These are phyloP conservation scores for Leishmania amazonensis DNA, from an alignment of 208 protist genomes.

Conservation along the genomic window DNA sequence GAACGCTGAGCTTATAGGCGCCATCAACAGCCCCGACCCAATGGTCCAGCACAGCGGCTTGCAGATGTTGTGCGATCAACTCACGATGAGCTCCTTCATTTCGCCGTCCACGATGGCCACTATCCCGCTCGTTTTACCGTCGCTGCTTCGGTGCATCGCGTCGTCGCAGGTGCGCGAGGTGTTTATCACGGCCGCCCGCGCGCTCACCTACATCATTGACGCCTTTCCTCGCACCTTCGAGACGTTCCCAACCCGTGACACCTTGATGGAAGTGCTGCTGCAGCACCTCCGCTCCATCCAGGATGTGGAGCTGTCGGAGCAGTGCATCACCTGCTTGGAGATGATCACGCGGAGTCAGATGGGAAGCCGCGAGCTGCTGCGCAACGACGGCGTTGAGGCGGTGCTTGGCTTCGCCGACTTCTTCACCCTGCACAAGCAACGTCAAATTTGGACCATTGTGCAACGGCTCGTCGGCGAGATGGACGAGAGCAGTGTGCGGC, in stretches of 20 bases:
- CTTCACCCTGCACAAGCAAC: slow-evolving; percentile 89
- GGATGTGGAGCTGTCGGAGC: slow-evolving; percentile 96
- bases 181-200: slow-evolving; percentile 85
- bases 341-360: slow-evolving; percentile 72
- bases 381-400: slow-evolving; percentile 76
- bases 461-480: slow-evolving; percentile 73
- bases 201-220: slow-evolving; percentile 92
- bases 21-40: slow-evolving; percentile 66
- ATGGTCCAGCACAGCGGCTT: slow-evolving; percentile 54
- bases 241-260: slow-evolving; percentile 47
- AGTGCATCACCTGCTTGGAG: slow-evolving; percentile 91
- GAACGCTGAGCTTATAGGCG: slow-evolving; percentile 36
- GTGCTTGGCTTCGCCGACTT: slow-evolving; percentile 95
- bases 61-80: slow-evolving; percentile 87
- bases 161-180: slow-evolving; percentile 89
- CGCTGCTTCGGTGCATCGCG: slow-evolving; percentile 72
- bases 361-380: slow-evolving; percentile 52
- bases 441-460: slow-evolving; percentile 83
- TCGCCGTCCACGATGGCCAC: slow-evolving; percentile 72
- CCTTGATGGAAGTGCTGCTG: slow-evolving; percentile 70
- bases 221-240: slow-evolving; percentile 68
- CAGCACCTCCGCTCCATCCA: slow-evolving; percentile 86
- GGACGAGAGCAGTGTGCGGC: slow-evolving; percentile 42
- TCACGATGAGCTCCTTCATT: slow-evolving; percentile 90
- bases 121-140: slow-evolving; percentile 54